A percentile compares a stretch with the other conserved stretches of the same genome.
Evolutionary conservation across 208 protist genomes (phyloP).

Genomic region (Crithidia mellificae): DNA sequence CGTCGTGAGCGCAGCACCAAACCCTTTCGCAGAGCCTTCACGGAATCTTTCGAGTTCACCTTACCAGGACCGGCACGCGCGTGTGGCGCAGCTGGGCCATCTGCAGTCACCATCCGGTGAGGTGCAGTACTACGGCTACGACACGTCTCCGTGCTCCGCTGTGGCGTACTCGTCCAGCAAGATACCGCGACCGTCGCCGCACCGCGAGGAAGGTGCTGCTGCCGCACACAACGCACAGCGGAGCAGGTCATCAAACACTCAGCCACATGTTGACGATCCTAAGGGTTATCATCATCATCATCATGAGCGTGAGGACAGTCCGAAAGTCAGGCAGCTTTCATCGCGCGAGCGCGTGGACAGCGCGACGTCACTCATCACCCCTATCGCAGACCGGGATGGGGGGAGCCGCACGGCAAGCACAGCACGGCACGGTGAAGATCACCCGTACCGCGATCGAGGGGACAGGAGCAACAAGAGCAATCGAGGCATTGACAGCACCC

Average conservation of each 20-base stretch:
- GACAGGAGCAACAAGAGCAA: too few species aligned
- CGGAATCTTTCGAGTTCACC: too few species aligned
- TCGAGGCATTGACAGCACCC: too few species aligned
- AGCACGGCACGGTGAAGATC: background rate
- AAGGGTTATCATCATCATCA: too few species aligned
- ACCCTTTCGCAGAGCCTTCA: too few species aligned
- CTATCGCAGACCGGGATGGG: background rate
- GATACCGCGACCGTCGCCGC: constrained; percentile 6
- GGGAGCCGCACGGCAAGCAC: background rate
- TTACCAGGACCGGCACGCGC: background rate
- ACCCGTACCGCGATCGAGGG: background rate
- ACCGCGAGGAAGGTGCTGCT: background rate
- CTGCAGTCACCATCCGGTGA: constrained; percentile 3
- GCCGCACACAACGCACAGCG: too few species aligned
- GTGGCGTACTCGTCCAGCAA: constrained; percentile 30
- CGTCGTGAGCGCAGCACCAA: background rate
- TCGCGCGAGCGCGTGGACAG: constrained; percentile 8
- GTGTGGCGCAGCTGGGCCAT: background rate
- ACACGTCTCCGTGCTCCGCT: constrained; percentile 26
- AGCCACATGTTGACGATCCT: too few species aligned
- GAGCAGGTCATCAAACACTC: too few species aligned
- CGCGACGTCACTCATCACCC: background rate
- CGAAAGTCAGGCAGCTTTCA: background rate
- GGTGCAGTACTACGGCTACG: constrained; percentile 16
- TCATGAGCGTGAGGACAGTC: background rate